Percentiles rank a stretch among this genome's conserved stretches.
phyloP scores from a whole-genome alignment of 2,329 filamentous ascomycete genomes.

The Leptoxyphium fumago region DNA sequence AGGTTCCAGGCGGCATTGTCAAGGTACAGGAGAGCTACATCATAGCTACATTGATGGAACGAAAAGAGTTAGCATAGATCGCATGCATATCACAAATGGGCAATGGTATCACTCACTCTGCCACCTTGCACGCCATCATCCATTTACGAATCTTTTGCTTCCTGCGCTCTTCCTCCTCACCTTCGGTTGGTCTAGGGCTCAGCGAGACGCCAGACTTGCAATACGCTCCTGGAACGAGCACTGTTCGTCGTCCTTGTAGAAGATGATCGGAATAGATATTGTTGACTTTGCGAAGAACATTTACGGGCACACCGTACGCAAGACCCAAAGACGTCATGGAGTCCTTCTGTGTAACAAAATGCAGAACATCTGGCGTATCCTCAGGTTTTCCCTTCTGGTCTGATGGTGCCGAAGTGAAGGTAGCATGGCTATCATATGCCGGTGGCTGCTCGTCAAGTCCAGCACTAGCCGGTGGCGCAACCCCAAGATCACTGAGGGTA shows the following conservation, averaged over 20 bases:
- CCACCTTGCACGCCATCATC: slow-evolving; percentile 66
- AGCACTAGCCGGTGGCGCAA: slow-evolving; percentile 22
- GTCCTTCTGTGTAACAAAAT: slow-evolving; percentile 61
- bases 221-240: slow-evolving; percentile 56
- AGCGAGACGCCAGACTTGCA: slow-evolving; percentile 54
- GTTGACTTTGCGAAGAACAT: slow-evolving; percentile 50
- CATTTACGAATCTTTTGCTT: slow-evolving; percentile 59
- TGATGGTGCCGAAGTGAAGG: slow-evolving; percentile 11
- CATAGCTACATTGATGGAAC: slow-evolving; percentile 34
- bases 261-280: slow-evolving; percentile 58
- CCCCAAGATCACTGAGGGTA: slow-evolving; percentile 7
- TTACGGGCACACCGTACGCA: slow-evolving; percentile 52
- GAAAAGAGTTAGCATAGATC: slow-evolving; percentile 26
- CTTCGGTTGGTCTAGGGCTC: slow-evolving; percentile 55
- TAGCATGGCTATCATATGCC: slow-evolving; percentile 23
- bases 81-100: slow-evolving; percentile 1
- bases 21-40: slow-evolving; percentile 61
- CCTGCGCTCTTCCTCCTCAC: slow-evolving; percentile 57
- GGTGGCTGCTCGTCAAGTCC: slow-evolving; percentile 25
- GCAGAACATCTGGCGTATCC: slow-evolving; percentile 49
- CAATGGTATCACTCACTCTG: slow-evolving; percentile 41
- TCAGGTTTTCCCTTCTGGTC: slow-evolving; percentile 18
- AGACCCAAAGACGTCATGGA: slow-evolving; percentile 54
- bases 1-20: slow-evolving; percentile 55
- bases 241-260: slow-evolving; percentile 50